Conservation (phyloP, 106 monocot species). For the Amphibolis antarctica region DNA sequence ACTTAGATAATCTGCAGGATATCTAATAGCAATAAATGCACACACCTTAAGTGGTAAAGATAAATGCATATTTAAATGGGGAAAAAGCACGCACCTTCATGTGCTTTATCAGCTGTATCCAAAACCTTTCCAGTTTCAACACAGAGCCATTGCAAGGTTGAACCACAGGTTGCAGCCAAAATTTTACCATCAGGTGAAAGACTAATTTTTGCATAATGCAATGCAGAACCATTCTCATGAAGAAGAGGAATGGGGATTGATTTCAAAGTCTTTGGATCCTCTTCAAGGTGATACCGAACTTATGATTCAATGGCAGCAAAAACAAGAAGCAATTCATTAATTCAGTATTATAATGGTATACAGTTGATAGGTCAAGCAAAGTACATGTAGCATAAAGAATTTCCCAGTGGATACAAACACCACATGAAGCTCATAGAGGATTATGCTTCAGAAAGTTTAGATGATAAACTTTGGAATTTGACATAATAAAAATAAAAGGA, state of each 20-base stretch:
- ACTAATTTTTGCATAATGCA: slow-evolving; percentile 68
- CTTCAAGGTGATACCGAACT: slow-evolving; percentile 96
- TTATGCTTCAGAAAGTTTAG: neutral
- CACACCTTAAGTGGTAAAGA: too few relatives aligned
- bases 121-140: slow-evolving; percentile 74
- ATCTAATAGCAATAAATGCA: neutral
- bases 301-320: neutral
- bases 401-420: neutral
- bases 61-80: neutral
- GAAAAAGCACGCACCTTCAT: slow-evolving; percentile 56
- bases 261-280: slow-evolving; percentile 97
- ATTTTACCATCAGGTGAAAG: slow-evolving; percentile 83
- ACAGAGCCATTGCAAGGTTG: slow-evolving; percentile 91
- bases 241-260: slow-evolving; percentile 65
- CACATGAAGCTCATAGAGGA: neutral
- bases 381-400: neutral
- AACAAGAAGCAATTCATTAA: neutral
- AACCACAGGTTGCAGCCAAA: slow-evolving; percentile 62
- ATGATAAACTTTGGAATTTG: neutral
- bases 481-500: too few relatives aligned
- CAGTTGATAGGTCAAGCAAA: neutral
- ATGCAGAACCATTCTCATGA: slow-evolving; percentile 56
- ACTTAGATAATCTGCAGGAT: neutral
- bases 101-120: slow-evolving; percentile 77
- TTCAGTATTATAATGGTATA: neutral